Evolutionary conservation across 2,329 filamentous ascomycete species (phyloP).

Genomic region (Helminthosporium solani): DNA sequence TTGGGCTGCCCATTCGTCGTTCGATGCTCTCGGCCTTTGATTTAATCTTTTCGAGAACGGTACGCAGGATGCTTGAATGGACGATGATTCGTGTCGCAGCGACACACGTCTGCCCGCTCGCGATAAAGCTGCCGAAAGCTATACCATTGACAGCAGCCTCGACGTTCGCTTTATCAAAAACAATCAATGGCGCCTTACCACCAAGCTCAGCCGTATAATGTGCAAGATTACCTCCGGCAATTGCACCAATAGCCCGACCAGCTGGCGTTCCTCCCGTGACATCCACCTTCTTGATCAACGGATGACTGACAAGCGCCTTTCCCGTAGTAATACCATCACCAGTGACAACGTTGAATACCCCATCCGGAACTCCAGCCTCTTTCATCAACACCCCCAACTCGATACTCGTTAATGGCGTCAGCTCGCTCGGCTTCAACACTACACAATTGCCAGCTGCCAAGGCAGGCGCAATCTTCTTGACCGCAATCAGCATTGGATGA

Average conservation of each 20-base stretch:
- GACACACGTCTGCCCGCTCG: slow-evolving; percentile 58
- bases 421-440: slow-evolving; percentile 41
- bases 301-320: slow-evolving; percentile 39
- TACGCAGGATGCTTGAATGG: slow-evolving; percentile 46
- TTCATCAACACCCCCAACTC: slow-evolving; percentile 40
- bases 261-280: slow-evolving; percentile 42
- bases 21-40: slow-evolving; percentile 53
- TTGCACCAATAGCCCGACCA: slow-evolving; percentile 39
- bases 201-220: slow-evolving; percentile 42
- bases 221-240: slow-evolving; percentile 38
- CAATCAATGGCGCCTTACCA: slow-evolving; percentile 41
- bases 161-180: slow-evolving; percentile 40
- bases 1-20: slow-evolving; percentile 58
- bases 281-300: slow-evolving; percentile 41
- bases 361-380: slow-evolving; percentile 41
- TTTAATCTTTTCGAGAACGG: slow-evolving; percentile 44
- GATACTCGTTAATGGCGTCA: slow-evolving; percentile 41
- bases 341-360: slow-evolving; percentile 38
- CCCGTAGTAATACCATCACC: slow-evolving; percentile 38
- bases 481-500: slow-evolving; percentile 43
- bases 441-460: slow-evolving; percentile 40
- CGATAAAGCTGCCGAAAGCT: slow-evolving; percentile 50
- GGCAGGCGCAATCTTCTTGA: slow-evolving; percentile 44
- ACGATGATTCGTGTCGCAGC: slow-evolving; percentile 57
- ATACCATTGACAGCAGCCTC: slow-evolving; percentile 43